Conservation (phyloP, 805 yeast genomes). For the Kodamaea fukazawae region DNA sequence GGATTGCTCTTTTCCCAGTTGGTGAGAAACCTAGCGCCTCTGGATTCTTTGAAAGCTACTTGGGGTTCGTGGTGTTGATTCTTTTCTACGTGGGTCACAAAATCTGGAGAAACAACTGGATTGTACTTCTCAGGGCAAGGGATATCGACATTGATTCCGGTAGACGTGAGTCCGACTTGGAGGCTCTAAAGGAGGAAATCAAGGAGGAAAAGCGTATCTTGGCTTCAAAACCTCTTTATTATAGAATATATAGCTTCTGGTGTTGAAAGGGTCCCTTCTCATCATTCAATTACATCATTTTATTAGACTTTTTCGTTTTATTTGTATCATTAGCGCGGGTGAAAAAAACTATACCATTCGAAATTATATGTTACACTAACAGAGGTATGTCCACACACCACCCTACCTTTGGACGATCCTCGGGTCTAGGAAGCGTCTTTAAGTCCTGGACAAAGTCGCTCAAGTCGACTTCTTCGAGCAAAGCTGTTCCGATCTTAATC, state of each 20-base stretch:
- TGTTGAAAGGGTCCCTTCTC: conserved; percentile 19
- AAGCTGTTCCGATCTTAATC: conserved; percentile 31
- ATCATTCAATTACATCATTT: background rate
- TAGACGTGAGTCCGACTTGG: conserved; percentile 27
- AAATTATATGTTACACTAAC: background rate
- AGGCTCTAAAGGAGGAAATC: conserved; percentile 26
- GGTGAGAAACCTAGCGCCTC: conserved; percentile 22
- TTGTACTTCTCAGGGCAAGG: conserved; percentile 20
- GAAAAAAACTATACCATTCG: background rate
- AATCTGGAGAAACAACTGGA: conserved; percentile 28
- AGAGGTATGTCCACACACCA: conserved; percentile 25
- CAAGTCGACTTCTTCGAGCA: conserved; percentile 22
- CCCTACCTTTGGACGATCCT: conserved; percentile 25
- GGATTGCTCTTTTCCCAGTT: conserved; percentile 27
- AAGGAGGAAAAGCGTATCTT: conserved; percentile 32
- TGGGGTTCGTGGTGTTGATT: conserved; percentile 26
- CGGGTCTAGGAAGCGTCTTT: conserved; percentile 42
- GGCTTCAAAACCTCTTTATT: conserved; percentile 31
- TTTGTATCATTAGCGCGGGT: background rate
- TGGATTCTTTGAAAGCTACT: conserved; percentile 23
- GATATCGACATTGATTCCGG: conserved; percentile 26
- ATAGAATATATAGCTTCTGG: conserved; percentile 35
- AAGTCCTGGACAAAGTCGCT: conserved; percentile 39
- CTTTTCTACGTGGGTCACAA: conserved; percentile 25
- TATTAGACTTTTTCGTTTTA: background rate